phyloP scores from a whole-genome alignment of 257 asterid species.

The Cordia subcordata region DNA sequence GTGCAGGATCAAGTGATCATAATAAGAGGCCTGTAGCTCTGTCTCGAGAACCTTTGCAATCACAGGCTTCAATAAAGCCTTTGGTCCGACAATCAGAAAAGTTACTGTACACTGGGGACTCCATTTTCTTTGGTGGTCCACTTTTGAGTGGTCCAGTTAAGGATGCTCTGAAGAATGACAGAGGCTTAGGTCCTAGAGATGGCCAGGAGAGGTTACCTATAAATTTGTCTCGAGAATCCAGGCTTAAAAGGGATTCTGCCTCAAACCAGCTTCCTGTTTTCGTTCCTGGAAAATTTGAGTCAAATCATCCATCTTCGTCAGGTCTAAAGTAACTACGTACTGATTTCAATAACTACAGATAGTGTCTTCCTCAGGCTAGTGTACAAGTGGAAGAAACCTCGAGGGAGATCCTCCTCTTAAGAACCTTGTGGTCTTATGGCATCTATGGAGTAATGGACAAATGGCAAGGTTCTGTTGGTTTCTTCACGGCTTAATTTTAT shows the following conservation, averaged over 20 bases:
- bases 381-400: slow-evolving; percentile 42
- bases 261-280: slow-evolving; percentile 95
- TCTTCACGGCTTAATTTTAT: slow-evolving; percentile 24
- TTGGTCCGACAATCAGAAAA: slow-evolving; percentile 54
- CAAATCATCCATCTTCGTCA: slow-evolving; percentile 39
- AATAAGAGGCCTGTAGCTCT: slow-evolving; percentile 37
- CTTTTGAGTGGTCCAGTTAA: slow-evolving; percentile 61
- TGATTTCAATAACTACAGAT: neutral
- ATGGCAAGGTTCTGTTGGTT: slow-evolving; percentile 53
- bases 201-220: slow-evolving; percentile 39
- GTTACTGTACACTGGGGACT: slow-evolving; percentile 65
- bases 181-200: slow-evolving; percentile 37
- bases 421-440: slow-evolving; percentile 41
- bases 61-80: slow-evolving; percentile 28
- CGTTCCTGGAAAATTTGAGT: slow-evolving; percentile 61
- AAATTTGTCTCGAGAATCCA: slow-evolving; percentile 46
- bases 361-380: neutral
- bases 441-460: neutral
- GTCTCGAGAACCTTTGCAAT: slow-evolving; percentile 31
- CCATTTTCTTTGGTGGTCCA: slow-evolving; percentile 95
- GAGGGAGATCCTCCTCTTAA: slow-evolving; percentile 18
- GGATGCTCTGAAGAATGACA: slow-evolving; percentile 44
- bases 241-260: slow-evolving; percentile 66
- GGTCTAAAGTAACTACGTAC: slow-evolving; percentile 35
- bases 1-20: slow-evolving; percentile 23